Base-by-base conservation (phyloP, 805 yeast genomes). In the Wickerhamomyces chambardii region DNA sequence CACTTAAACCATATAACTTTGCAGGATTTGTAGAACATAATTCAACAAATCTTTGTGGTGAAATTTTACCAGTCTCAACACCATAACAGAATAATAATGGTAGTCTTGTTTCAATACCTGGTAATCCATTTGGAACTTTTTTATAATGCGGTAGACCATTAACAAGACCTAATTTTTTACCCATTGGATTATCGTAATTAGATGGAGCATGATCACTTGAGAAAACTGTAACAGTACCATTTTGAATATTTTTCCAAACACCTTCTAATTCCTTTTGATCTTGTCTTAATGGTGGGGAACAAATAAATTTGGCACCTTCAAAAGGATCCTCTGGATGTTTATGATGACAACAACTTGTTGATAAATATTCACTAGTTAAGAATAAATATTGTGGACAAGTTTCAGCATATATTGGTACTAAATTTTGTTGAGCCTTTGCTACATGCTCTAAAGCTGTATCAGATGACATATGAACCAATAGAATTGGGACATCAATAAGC, bases 381-480 rank as follows among this genome's bases (percentile, higher is more conserved):
- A 66, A 61, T 21, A 68, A 47, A 40, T 68, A 68, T 50, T 68
- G 75, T 10, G 74, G 73, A 41, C 75, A 68, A 1, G 75, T 68
- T 42, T 68, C 73, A 6, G 72, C 70, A 43, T 52, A 63, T 4
- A 68, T 55, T n/a, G 73, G 72, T 17, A 56, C 46, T 36, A 59
- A 46, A 15, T 55, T 44, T 26, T 58, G 58, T 48, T 68, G 73
- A 0, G 73, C 72, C 4, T 43, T 49, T 32, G 61, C 55, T 26
- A 68, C 70, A 42, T 62, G 65, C 3, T 50, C 47, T 21, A 67
- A 42, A 1, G 72, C 68, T 5, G 54, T 52, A 15, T 59, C 61
- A 2, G 70, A 56, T 4, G 73, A 68, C 56, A 68, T 67, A 42
- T 68, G 75, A 9, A 68, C 74, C 25, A 68, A 62, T 31, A 68